Evolutionary conservation across 768 basidiomycete genomes (phyloP), one percentile per base, ranked within the genome.

Genomic region (Podaxis rugospora): DNA sequence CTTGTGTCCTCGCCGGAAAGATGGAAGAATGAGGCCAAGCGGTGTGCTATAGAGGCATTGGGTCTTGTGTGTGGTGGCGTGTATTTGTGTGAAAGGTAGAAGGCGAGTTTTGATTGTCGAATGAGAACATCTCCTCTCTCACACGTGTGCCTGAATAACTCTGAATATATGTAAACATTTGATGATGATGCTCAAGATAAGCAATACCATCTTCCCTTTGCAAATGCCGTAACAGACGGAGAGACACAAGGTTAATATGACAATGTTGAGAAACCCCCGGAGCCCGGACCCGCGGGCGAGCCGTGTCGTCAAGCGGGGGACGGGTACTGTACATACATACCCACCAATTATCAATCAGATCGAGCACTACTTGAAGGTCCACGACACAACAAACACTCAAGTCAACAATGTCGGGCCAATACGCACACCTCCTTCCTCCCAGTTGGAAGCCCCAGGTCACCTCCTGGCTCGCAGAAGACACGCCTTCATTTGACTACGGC

Each of bases 401-500:
- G 3, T 25, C 47, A 21, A 37, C 11, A 11, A 61, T 61, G 59
- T 36, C 52, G 3, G 25, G 39, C 21, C 59, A 55, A 4, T 79
- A 76, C 62, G 83, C 82, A 57, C 82, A 98, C 70, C 80, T 98
- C n/a, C 82, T 98, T 9, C 95, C 96, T 35, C 92, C 94, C 0
- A 92, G 88, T 68, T 98, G 95, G 96, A 93, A 90, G 72, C 67
- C 83, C 1, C 87, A 93, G 64, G 83, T 98, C 56, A 75, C 81
- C 2, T 76, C 71, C 13, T 99, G 96, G 96, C 83, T 95, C 32
- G 84, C 84, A 6, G 96, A 99, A 75, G 96, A 98, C 70, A 91
- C 89, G 0, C 96, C 96, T 1, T 95, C 93, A 1, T 97, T 98
- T 66, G 96, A 99, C 74, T 97, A 93, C 65, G 95, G 91, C 40